Conservation (phyloP, 2,329 filamentous ascomycete species). For the Leptographium galeiforme region DNA sequence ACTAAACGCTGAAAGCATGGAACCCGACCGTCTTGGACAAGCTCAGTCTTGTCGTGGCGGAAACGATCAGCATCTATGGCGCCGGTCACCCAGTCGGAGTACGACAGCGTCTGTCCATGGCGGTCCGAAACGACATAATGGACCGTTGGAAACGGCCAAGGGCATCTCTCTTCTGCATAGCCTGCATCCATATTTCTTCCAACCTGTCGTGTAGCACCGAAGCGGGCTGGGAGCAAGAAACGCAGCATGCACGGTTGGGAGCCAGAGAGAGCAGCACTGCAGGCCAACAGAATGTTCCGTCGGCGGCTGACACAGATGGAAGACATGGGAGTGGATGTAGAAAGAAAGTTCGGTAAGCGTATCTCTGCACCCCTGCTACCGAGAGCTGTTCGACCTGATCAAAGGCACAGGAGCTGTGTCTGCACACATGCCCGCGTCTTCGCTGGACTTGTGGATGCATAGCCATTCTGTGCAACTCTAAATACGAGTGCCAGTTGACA, state of each 20-base stretch:
- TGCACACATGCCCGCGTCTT: background rate
- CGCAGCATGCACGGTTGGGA: background rate
- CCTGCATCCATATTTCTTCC: background rate
- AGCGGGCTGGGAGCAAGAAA: background rate
- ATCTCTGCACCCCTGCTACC: too few relatives aligned
- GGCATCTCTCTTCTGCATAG: background rate
- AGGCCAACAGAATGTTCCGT: background rate
- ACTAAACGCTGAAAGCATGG: too few relatives aligned
- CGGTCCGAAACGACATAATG: background rate
- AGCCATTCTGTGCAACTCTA: background rate
- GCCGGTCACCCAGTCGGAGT: too few relatives aligned
- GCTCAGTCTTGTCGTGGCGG: too few relatives aligned
- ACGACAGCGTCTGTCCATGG: background rate
- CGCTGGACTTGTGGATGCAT: background rate
- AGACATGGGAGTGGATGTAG: background rate
- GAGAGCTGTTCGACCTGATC: background rate
- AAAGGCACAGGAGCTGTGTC: background rate
- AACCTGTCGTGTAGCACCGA: background rate
- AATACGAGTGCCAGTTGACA: background rate
- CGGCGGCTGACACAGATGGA: background rate
- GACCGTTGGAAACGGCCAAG: background rate
- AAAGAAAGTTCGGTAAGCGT: background rate
- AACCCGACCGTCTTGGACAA: too few relatives aligned
- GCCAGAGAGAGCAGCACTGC: background rate
- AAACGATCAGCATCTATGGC: too few relatives aligned